A percentile compares a stretch with the other conserved stretches of the same genome.
Evolutionary conservation across 2,329 filamentous ascomycete species (phyloP).

Genomic region (Rasamsonia emersonii): DNA sequence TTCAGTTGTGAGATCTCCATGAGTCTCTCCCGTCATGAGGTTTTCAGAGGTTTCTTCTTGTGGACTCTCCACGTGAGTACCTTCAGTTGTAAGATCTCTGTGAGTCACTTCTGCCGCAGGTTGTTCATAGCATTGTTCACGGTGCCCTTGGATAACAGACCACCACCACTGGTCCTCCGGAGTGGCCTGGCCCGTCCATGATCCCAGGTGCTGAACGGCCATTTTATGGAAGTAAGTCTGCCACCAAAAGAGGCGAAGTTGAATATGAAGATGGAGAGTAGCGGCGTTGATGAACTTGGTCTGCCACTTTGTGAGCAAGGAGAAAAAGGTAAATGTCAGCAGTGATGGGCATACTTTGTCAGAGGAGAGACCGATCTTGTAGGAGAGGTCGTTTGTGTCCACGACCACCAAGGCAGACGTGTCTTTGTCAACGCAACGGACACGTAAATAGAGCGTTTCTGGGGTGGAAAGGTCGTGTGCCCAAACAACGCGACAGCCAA

Average conservation of each 20-base stretch:
- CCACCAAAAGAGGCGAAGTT: slow-evolving; percentile 1
- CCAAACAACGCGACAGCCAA: slow-evolving; percentile 6
- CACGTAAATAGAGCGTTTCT: slow-evolving; percentile 3
- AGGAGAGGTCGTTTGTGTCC: not conserved
- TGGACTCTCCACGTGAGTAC: too few species aligned
- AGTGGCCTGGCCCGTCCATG: too few species aligned
- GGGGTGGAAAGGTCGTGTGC: slow-evolving; percentile 1
- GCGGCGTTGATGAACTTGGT: slow-evolving; percentile 1
- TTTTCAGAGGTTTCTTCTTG: too few species aligned
- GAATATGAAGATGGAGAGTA: slow-evolving; percentile 1
- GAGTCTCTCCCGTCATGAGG: too few species aligned
- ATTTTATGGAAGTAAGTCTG: not conserved
- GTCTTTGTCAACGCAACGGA: slow-evolving; percentile 2
- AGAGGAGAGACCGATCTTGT: slow-evolving; percentile 1
- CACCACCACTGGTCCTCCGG: slow-evolving; percentile 4
- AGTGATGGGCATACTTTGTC: slow-evolving; percentile 4
- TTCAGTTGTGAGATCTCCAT: too few species aligned
- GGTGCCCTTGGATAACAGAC: not conserved
- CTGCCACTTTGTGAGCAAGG: not conserved
- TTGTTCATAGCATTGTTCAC: not conserved
- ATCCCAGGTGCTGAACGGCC: not conserved
- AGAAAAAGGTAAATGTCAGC: not conserved
- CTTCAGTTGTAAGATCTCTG: too few species aligned
- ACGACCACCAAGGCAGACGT: slow-evolving; percentile 1
- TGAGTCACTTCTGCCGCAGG: too few species aligned